A percentile compares a stretch with the other conserved stretches of the same genome.
These are phyloP conservation scores for Ogataea minuta DNA, from an alignment of 805 yeast species.

Conservation along the genomic window DNA sequence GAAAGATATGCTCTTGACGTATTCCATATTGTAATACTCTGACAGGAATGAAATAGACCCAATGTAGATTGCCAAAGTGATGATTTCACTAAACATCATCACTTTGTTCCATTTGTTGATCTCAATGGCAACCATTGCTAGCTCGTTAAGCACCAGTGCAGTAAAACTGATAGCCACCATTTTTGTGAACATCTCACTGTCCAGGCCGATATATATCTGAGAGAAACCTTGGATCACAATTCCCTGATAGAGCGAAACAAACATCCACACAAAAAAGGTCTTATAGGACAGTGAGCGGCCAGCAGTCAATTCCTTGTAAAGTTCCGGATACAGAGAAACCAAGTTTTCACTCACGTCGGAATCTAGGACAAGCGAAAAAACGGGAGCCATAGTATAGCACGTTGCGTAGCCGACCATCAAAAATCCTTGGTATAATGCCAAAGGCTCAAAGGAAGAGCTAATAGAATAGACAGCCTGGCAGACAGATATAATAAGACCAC, in stretches of 20 bases:
- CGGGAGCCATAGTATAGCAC: slow-evolving; percentile 97
- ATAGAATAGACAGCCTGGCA: slow-evolving; percentile 94
- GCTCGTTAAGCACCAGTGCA: slow-evolving; percentile 76
- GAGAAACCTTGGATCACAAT: slow-evolving; percentile 76
- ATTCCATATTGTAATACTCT: slow-evolving; percentile 81
- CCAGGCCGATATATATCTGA: slow-evolving; percentile 70
- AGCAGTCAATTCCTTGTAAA: slow-evolving; percentile 85
- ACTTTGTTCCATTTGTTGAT: slow-evolving; percentile 85
- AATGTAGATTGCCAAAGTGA: slow-evolving; percentile 65
- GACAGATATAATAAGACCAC: slow-evolving; percentile 90
- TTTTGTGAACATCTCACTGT: slow-evolving; percentile 49
- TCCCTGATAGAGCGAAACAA: slow-evolving; percentile 90
- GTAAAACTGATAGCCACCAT: slow-evolving; percentile 90
- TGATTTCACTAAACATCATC: slow-evolving; percentile 71
- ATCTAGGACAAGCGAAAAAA: slow-evolving; percentile 87
- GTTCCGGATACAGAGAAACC: slow-evolving; percentile 89
- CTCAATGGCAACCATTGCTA: slow-evolving; percentile 90
- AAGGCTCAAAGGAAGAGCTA: slow-evolving; percentile 84
- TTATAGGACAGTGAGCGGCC: slow-evolving; percentile 84
- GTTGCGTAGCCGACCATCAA: slow-evolving; percentile 99
- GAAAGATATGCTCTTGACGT: slow-evolving; percentile 56
- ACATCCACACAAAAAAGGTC: slow-evolving; percentile 90
- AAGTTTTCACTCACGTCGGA: slow-evolving; percentile 87
- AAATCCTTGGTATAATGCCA: slow-evolving; percentile 94
- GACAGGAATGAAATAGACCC: slow-evolving; percentile 78